Base-by-base conservation (phyloP, 2,329 filamentous ascomycete species). In the Pyricularia sp. region DNA sequence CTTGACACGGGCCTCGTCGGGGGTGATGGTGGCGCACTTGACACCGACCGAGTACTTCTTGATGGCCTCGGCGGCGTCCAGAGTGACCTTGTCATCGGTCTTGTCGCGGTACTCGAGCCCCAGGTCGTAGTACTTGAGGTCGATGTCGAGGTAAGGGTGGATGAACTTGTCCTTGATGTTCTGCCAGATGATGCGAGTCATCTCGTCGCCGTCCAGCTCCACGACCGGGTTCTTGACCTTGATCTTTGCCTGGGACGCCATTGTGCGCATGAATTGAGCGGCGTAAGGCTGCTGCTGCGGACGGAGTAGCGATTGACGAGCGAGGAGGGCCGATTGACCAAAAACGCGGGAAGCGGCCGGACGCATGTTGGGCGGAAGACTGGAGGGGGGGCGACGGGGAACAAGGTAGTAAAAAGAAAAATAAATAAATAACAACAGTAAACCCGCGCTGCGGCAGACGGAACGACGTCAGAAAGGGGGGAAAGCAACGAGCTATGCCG, bases 111-210 rank as follows among this genome's bases (percentile, higher is more conserved):
- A 97, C 79, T 92, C 89, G 72, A 98, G 88, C 71, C 95, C 95
- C 75, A 97, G 82, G 78, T 97, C 93, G 82, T 97, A 97, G 88
- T 97, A 97, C 86, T 99, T 98, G 78, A 99, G 89, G 81, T 98
- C 94, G 80, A 99, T 89, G 80, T 97, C 94, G 74, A 99, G 90
- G 84, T 95, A 97, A 69, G 94, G 94, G 83, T 90, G 86, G 82
- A 97, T 97, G 85, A 97, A 94, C 87, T 96, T 97, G 84, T 98
- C 92, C 88, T 97, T 97, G 88, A 99, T 99, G 81, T 92, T 90
- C 85, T 97, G 86, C 95, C 95, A 99, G 85, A 99, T 99, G 80
- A 99, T 94, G 77, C 95, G 88, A 76, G 95, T 99, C 95, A 98
- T 98, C 90, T 93, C 88, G 76, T 91, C 88, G 77, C 94, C 94